These are phyloP conservation scores for Salix exigua DNA, from an alignment of 345 rosid genomes.

Conservation along the genomic window DNA sequence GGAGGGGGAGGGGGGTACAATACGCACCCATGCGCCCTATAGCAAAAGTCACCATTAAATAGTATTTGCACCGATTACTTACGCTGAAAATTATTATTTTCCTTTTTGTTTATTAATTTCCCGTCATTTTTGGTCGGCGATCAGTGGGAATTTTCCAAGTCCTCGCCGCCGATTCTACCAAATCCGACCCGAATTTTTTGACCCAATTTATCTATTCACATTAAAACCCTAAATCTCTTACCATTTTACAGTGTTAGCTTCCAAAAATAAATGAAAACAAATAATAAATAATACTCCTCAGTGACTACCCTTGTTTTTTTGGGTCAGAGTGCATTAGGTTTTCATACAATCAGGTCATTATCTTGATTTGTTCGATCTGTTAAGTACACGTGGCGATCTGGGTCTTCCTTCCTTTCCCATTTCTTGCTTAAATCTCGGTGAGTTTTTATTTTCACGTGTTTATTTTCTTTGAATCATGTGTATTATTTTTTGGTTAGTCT, in stretches of 20 bases:
- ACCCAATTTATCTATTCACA: conserved; percentile 6
- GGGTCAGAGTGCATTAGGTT: conserved; percentile 27
- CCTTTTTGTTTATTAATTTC: conserved; percentile 27
- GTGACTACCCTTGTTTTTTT: neutral
- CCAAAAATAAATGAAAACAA: neutral
- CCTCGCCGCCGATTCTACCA: conserved; percentile 40
- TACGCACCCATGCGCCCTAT: conserved; percentile 29
- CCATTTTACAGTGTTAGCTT: conserved; percentile 12
- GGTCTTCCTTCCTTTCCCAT: conserved; percentile 40
- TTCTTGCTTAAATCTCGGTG: conserved; percentile 51
- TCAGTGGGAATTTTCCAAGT: conserved; percentile 39
- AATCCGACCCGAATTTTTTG: neutral
- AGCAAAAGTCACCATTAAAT: conserved; percentile 39
- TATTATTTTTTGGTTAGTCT: conserved; percentile 8
- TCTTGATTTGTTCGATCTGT: conserved; percentile 57
- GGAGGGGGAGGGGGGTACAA: conserved; percentile 12
- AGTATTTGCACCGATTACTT: conserved; percentile 50
- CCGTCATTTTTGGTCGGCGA: conserved; percentile 42
- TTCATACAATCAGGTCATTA: conserved; percentile 24
- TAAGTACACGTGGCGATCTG: conserved; percentile 60
- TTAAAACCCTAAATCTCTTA: conserved; percentile 19
- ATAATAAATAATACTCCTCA: neutral
- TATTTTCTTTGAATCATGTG: conserved; percentile 8
- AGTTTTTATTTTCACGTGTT: conserved; percentile 25
- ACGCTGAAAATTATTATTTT: conserved; percentile 40